phyloP scores from a whole-genome alignment of 2,329 filamentous ascomycete genomes.

The Alternaria brassicae region DNA sequence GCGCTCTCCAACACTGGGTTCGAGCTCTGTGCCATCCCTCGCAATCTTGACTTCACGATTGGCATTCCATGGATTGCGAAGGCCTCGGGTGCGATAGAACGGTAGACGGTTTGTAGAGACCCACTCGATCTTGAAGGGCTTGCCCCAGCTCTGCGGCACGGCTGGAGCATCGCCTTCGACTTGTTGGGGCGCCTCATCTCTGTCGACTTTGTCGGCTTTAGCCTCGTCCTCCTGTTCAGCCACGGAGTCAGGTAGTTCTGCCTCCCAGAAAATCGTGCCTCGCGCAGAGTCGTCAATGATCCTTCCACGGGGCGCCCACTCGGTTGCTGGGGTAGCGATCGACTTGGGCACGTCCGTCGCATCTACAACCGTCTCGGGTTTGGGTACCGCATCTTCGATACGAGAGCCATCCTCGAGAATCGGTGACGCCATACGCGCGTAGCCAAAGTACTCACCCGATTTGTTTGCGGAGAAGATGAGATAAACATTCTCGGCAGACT shows the following conservation, averaged over 20 bases:
- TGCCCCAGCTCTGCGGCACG: slow-evolving; percentile 75
- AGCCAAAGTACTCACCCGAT: slow-evolving; percentile 95
- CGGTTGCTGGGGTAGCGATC: slow-evolving; percentile 79
- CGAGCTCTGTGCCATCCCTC: slow-evolving; percentile 90
- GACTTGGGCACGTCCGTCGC: slow-evolving; percentile 76
- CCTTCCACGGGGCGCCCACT: slow-evolving; percentile 78
- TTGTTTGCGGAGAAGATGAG: slow-evolving; percentile 97
- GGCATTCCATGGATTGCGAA: slow-evolving; percentile 93
- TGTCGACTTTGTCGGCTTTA: slow-evolving; percentile 56
- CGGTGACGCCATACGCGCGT: slow-evolving; percentile 85
- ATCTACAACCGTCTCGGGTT: slow-evolving; percentile 61
- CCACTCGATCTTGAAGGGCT: slow-evolving; percentile 92
- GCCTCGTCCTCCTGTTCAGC: slow-evolving; percentile 53
- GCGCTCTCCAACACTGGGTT: slow-evolving; percentile 78
- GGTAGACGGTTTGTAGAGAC: slow-evolving; percentile 81
- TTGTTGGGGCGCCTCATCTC: slow-evolving; percentile 33
- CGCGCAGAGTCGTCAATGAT: slow-evolving; percentile 92
- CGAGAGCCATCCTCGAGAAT: slow-evolving; percentile 75
- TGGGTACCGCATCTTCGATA: slow-evolving; percentile 62
- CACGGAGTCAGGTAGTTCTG: slow-evolving; percentile 66
- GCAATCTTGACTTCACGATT: slow-evolving; percentile 97
- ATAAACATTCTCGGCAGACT: slow-evolving; percentile 85
- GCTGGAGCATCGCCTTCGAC: slow-evolving; percentile 49
- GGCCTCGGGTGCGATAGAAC: slow-evolving; percentile 85
- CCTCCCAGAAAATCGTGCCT: slow-evolving; percentile 98